Evolutionary conservation across 2,329 filamentous ascomycete species (phyloP), one percentile per base, ranked within the genome.

Genomic region (Colletotrichum filicis): DNA sequence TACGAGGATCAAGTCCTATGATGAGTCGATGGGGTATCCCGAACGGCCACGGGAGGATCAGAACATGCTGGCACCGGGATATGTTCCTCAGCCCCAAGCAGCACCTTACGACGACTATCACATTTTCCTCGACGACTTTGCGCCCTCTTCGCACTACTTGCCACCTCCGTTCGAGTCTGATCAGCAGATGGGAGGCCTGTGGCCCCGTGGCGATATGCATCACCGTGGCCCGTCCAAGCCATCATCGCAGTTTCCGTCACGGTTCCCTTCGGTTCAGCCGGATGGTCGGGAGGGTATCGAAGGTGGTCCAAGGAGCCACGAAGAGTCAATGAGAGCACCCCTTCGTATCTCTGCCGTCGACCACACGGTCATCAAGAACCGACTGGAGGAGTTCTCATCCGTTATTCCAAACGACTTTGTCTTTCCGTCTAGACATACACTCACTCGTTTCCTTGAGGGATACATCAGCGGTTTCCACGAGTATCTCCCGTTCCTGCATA

Each of bases 381-480:
- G 89, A n/a, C 80, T 92, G 0, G 86, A 90, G 24, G 89, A 92
- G 73, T 92, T 92, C 74, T 89, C 89, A 0, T 84, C 87, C 1
- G 87, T 92, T 5, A 80, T 92, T 26, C 89, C 91, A 0, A 84
- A 82, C 65, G 90, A 91, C 76, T 94, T 94, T 75, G 87, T 90
- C 3, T 89, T 94, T 62, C 92, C 92, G 1, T 93, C 92, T 5
- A 88, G 92, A 3, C 88, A 93, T 75, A 93, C 92, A 0, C 79
- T 94, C 32, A 91, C 90, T 3, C 84, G 92, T 42, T 94, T 94
- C 74, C 81, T 94, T 37, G 91, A 93, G 71, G 92, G 92, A 1
- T 94, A 93, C 76, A 88, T 93, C 66, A 89, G 87, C 71, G 92
- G 92, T 0, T 93, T 94, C 71, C 87, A 89, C 68, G 87, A 88